A percentile compares a stretch with the other conserved stretches of the same genome.
Conservation (phyloP, 768 basidiomycete genomes). For the Galerina sulciceps region DNA sequence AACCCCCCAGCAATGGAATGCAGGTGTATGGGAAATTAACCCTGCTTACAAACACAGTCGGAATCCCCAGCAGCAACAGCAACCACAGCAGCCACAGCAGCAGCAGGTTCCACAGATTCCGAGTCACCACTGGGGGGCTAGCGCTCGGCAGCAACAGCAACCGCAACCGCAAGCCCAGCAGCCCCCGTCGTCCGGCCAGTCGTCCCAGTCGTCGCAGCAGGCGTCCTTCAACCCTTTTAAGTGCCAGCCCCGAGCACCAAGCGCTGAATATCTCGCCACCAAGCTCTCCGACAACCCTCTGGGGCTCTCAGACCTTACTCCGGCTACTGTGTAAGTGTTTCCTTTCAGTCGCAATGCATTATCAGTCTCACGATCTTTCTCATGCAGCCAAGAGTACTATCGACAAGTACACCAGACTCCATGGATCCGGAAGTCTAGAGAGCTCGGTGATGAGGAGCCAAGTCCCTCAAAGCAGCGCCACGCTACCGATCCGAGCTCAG, state of each 20-base stretch:
- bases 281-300: slow-evolving; percentile 65
- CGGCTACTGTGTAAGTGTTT: slow-evolving; percentile 56
- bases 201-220: slow-evolving; percentile 19
- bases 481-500: neutral
- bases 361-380: neutral
- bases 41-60: slow-evolving; percentile 20
- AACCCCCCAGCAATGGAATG: slow-evolving; percentile 55
- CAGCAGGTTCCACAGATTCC: slow-evolving; percentile 32
- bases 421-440: slow-evolving; percentile 74
- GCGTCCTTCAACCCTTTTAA: slow-evolving; percentile 63
- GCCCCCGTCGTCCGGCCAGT: slow-evolving; percentile 16
- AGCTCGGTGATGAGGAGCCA: slow-evolving; percentile 36
- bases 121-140: slow-evolving; percentile 28
- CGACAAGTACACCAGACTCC: slow-evolving; percentile 52
- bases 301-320: slow-evolving; percentile 61
- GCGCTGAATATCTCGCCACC: slow-evolving; percentile 67
- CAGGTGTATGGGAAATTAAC: slow-evolving; percentile 52
- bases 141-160: slow-evolving; percentile 24
- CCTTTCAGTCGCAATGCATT: neutral
- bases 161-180: slow-evolving; percentile 27
- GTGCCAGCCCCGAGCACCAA: slow-evolving; percentile 58
- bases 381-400: slow-evolving; percentile 36
- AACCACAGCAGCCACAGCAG: too few species aligned
- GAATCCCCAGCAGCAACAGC: slow-evolving; percentile 25
- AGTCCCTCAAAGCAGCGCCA: neutral